A percentile compares a stretch with the other conserved stretches of the same genome.
Evolutionary conservation across 2,329 filamentous ascomycete genomes (phyloP).

Genomic region (Penicillium sp.): DNA sequence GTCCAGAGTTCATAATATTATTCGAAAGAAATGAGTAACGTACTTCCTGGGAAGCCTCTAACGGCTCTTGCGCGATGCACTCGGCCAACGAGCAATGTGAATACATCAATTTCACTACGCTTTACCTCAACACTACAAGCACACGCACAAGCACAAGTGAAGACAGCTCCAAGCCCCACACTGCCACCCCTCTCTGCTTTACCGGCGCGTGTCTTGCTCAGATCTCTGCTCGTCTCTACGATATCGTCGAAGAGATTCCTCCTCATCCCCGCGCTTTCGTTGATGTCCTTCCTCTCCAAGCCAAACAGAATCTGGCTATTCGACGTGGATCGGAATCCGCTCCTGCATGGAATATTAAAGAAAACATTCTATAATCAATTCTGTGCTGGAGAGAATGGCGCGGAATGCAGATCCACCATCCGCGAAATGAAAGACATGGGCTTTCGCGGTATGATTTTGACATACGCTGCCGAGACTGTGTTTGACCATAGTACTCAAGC

Average conservation of each 20-base stretch:
- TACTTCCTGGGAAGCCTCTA: slow-evolving; percentile 4
- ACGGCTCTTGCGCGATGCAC: slow-evolving; percentile 1
- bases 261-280: slow-evolving; percentile 64
- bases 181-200: slow-evolving; percentile 29
- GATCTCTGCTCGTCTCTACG: slow-evolving; percentile 47
- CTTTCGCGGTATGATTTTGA: slow-evolving; percentile 78
- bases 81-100: neutral
- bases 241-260: slow-evolving; percentile 55
- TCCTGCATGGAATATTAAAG: slow-evolving; percentile 69
- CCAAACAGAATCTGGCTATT: slow-evolving; percentile 53
- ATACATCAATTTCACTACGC: slow-evolving; percentile 1
- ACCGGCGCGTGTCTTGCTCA: slow-evolving; percentile 37
- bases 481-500: slow-evolving; percentile 43
- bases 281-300: slow-evolving; percentile 66
- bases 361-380: slow-evolving; percentile 74
- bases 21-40: neutral
- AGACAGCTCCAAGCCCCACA: neutral
- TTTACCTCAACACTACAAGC: slow-evolving; percentile 21
- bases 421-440: slow-evolving; percentile 67
- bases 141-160: slow-evolving; percentile 10
- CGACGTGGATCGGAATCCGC: slow-evolving; percentile 70
- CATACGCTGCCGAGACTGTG: slow-evolving; percentile 80
- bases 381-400: slow-evolving; percentile 73
- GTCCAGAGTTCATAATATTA: neutral
- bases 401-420: slow-evolving; percentile 66